phyloP scores from a whole-genome alignment of 148 eudicot genomes.

The Dysphania ambrosioides region DNA sequence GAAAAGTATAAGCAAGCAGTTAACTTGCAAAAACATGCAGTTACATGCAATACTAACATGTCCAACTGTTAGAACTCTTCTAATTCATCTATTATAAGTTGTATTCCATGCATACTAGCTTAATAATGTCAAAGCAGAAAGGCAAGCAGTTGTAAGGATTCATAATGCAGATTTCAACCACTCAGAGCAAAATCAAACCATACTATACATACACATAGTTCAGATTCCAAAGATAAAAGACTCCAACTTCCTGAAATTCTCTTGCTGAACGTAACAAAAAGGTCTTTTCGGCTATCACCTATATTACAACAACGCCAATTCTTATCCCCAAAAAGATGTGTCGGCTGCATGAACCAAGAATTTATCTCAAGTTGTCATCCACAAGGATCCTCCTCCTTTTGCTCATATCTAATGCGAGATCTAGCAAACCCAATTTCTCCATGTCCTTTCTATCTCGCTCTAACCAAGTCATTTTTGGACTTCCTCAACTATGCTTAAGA shows the following conservation, averaged over 20 bases:
- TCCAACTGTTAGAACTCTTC: not conserved
- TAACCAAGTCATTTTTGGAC: too few species aligned
- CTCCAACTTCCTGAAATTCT: not conserved
- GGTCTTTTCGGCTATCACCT: not conserved
- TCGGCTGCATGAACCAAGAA: too few species aligned
- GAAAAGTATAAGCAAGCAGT: not conserved
- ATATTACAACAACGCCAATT: too few species aligned
- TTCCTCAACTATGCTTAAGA: too few species aligned
- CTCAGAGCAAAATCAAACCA: not conserved
- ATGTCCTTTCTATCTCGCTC: too few species aligned
- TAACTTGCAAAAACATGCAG: not conserved
- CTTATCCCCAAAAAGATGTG: too few species aligned
- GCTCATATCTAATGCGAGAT: too few species aligned
- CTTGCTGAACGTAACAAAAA: constrained; percentile 4
- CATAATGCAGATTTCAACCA: not conserved
- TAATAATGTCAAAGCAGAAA: not conserved
- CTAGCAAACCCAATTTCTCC: too few species aligned
- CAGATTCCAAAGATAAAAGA: constrained; percentile 9
- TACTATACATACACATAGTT: not conserved
- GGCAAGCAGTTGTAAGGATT: not conserved
- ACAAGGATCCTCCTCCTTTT: too few species aligned
- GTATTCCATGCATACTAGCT: constrained; percentile 5
- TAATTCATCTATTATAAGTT: too few species aligned
- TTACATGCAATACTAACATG: not conserved
- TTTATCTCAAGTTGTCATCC: too few species aligned